Evolutionary conservation across 805 yeast species (phyloP), one percentile per base, ranked within the genome.

Genomic region (Myxozyma mucilagina): DNA sequence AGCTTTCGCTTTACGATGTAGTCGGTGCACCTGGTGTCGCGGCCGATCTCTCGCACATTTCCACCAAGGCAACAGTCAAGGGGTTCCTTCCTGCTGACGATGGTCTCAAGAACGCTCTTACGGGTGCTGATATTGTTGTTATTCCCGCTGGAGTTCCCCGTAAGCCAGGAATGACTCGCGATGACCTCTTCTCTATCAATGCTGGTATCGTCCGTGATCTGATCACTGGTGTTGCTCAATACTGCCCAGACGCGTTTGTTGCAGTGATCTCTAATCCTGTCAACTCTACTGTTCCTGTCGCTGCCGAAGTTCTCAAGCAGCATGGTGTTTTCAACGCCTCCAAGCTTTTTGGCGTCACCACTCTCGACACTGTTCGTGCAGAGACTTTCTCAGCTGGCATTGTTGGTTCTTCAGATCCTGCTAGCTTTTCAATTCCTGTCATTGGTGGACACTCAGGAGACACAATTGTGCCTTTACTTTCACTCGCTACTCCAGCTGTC

Each of bases 361-460:
- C 90, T 49, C 80, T 91, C 68, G 97, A 91, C 76, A 80, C 87
- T 56, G 94, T 91, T 60, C 84, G 97, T 71, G 91, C 97, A 58
- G 87, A 90, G 74, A 86, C 90, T 48, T 90, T 90, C 75, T 76
- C 87, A 64, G 81, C 90, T 48, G 84, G 84, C 68, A 75, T 84
- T 52, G 76, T 77, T 57, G 78, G 80, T 43, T 73, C 56, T 48
- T 38, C 71, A 43, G 72, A 74, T 65, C 80, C 89, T 54, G 78
- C 81, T 67, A 80, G 78, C 66, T 81, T 74, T 68, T 73, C 73
- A 68, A 79, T 90, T 57, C 86, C 90, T 20, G 97, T 92, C 56
- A 79, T 91, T 68, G 97, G 97, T 64, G 97, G 97, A 56, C 97
- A 91, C 80, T 89, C 96, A 36, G 97, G 97, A 67, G 93, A 87